Base-by-base conservation (phyloP, 805 yeast genomes). In the Saccharomycopsis schoenii region DNA sequence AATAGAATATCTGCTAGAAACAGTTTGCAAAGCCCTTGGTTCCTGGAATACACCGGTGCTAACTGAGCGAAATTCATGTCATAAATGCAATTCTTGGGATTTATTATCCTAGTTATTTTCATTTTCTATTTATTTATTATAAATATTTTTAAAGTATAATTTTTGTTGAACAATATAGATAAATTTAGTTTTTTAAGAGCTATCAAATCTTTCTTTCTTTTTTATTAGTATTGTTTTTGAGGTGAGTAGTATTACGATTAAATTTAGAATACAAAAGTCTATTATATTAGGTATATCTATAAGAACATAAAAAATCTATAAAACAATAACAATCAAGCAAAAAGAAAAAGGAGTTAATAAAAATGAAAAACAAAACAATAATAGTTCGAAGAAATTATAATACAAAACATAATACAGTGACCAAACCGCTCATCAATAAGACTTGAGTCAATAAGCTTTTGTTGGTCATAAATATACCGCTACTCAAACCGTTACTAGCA, bases 11-110 rank as follows among this genome's bases (percentile, higher is more conserved):
- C 80, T 29, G 84, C 84, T 4, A 72, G 77, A 42, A 82, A 78
- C 63, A 83, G 84, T 3, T 69, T 82, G 61, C 78, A 76, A 62
- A 84, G 72, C 58, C 72, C 74, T 4, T 84, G 96, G 96, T 89
- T 89, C 70, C 85, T 84, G 60, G 96, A 89, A 67, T 85, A 81
- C 62, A 77, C 83, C 15, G 15, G 52, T n/a, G 41, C 58, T 24
- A 47, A 21, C n/a, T 47, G 12, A 21, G 12, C n/a, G 9, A 24
- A n/a, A 42, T 24, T 15, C 24, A 8, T 5, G 6, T 42, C 17
- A 17, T 42, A 1, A 21, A 21, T 8, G 10, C 52, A 47, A 9
- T 11, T 24, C 10, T n/a, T 21, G n/a, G 6, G 9, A 24, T 21
- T 47, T 15, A 21, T 6, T 47, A 19, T 24, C 34, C 21, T 10